Percentiles rank a stretch among this genome's conserved stretches.
These are phyloP conservation scores for Phytophthora uliginosa DNA, from an alignment of 352 stramenopile genomes.

Conservation along the genomic window DNA sequence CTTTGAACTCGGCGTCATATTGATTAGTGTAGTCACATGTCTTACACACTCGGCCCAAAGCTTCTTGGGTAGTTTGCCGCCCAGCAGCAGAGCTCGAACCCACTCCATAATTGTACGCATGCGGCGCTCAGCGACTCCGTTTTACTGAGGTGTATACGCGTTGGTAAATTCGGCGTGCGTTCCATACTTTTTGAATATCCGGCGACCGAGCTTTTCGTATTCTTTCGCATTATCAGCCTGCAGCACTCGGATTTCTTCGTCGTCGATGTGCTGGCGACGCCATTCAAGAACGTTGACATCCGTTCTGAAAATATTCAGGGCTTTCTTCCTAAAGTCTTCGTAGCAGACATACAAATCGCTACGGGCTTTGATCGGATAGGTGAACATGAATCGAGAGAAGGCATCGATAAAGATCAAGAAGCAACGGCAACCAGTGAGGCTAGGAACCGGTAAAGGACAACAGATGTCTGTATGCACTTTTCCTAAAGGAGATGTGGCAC, in stretches of 20 bases:
- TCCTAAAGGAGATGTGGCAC: too few relatives aligned
- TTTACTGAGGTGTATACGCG: conserved; percentile 15
- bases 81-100: conserved; percentile 3
- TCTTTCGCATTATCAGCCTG: conserved; percentile 11
- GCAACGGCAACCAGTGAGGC: background rate
- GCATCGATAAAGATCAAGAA: background rate
- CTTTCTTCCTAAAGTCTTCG: background rate
- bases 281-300: background rate
- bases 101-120: background rate
- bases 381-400: background rate
- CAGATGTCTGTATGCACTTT: too few relatives aligned
- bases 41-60: conserved; percentile 8
- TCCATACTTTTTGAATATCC: background rate
- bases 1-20: conserved; percentile 11
- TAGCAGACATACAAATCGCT: background rate
- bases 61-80: background rate
- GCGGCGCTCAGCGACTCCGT: conserved; percentile 8
- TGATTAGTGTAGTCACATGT: conserved; percentile 24
- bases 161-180: conserved; percentile 25
- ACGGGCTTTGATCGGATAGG: background rate
- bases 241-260: background rate
- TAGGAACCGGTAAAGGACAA: too few relatives aligned
- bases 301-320: background rate
- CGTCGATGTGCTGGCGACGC: background rate
- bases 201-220: conserved; percentile 10